Percentiles rank a stretch among this genome's conserved stretches.
Evolutionary conservation across 2,329 filamentous ascomycete genomes (phyloP).

Genomic region (Daldinia sp.): DNA sequence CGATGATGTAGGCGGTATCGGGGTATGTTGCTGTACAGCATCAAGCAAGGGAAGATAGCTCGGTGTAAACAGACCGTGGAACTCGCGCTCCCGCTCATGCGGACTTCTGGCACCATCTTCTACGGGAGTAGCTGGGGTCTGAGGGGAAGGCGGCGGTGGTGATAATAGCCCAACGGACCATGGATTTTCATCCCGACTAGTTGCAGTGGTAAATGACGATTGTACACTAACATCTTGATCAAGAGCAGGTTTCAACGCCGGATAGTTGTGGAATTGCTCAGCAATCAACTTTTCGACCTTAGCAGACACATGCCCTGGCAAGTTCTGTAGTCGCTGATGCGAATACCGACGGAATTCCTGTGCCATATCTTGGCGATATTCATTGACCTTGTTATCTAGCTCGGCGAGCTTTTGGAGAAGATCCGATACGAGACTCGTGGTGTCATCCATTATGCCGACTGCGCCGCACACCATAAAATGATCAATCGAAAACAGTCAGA

Average conservation of each 20-base stretch:
- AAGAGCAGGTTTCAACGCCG: constrained; percentile 54
- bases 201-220: constrained; percentile 24
- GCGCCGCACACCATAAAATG: constrained; percentile 29
- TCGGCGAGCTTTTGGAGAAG: constrained; percentile 63
- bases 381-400: constrained; percentile 64
- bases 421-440: constrained; percentile 59
- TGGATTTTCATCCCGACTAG: constrained; percentile 34
- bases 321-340: constrained; percentile 57
- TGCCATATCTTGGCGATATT: constrained; percentile 65
- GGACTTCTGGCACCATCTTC: constrained; percentile 53
- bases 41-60: constrained; percentile 70
- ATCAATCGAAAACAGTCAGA: constrained; percentile 39
- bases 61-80: constrained; percentile 70
- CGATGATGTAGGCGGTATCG: constrained; percentile 29
- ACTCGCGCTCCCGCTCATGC: constrained; percentile 65
- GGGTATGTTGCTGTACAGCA: constrained; percentile 46
- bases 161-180: constrained; percentile 43
- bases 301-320: constrained; percentile 56
- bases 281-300: constrained; percentile 58
- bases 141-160: constrained; percentile 52
- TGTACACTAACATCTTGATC: constrained; percentile 33
- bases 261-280: constrained; percentile 55
- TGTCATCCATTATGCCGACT: constrained; percentile 56
- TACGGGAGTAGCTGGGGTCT: constrained; percentile 49
- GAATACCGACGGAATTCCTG: constrained; percentile 65